Evolutionary conservation across 139 green algal genomes (phyloP).

Genomic region (Nannochloris sp.): DNA sequence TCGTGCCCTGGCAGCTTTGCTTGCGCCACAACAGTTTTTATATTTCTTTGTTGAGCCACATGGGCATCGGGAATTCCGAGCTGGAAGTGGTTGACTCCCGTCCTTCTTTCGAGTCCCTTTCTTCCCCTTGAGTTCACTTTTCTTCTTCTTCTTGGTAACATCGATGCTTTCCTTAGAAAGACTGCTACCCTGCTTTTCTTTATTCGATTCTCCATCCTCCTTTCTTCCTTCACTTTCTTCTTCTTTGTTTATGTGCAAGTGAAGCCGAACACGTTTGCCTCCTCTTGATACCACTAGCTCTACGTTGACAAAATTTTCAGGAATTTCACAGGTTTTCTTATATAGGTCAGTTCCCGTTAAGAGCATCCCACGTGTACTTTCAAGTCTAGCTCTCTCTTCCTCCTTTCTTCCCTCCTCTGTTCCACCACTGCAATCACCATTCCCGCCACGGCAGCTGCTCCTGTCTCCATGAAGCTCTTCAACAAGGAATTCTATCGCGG

Average conservation of each 20-base stretch:
- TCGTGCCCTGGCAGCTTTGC: neutral
- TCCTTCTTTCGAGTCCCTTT: no score
- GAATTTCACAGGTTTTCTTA: no score
- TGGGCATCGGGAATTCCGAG: conserved; percentile 24
- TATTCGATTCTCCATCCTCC: neutral
- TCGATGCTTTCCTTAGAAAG: neutral
- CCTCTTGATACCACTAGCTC: neutral
- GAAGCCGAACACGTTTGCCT: neutral
- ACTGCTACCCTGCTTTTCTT: neutral
- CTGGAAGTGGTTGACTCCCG: no score
- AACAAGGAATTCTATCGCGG: neutral
- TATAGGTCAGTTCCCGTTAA: no score
- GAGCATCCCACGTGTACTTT: no score
- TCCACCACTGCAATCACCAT: no score
- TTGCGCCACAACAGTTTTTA: conserved; percentile 30
- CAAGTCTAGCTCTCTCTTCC: no score
- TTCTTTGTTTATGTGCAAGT: neutral
- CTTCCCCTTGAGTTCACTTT: neutral
- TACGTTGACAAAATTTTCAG: neutral
- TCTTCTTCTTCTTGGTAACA: neutral
- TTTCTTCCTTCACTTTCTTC: neutral
- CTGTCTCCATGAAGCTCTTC: conserved; percentile 1
- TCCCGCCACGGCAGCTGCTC: no score
- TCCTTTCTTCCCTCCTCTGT: neutral
- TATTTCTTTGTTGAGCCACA: conserved; percentile 28